Evolutionary conservation across 257 asterid species (phyloP).

Genomic region (Coffea eugenioides): DNA sequence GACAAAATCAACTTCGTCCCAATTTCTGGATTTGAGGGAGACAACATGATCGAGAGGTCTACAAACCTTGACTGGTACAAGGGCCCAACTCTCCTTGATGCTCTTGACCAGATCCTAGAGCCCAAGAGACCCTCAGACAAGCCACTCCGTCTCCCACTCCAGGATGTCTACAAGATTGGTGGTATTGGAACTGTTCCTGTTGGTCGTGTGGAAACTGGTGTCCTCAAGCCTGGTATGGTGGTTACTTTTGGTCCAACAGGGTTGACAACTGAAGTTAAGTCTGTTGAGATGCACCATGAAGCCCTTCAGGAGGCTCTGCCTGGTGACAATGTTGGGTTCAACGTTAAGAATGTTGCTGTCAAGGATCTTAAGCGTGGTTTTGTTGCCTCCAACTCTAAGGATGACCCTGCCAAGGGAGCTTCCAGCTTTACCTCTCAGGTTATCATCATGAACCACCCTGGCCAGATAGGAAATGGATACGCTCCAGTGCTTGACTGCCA

Average conservation of each 20-base stretch:
- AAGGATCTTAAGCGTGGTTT: slow-evolving; percentile 83
- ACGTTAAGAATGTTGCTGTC: slow-evolving; percentile 78
- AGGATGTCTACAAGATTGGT: slow-evolving; percentile 85
- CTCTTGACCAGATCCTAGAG: slow-evolving; percentile 56
- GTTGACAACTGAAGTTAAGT: slow-evolving; percentile 76
- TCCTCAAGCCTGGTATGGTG: slow-evolving; percentile 64
- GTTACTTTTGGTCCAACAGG: slow-evolving; percentile 77
- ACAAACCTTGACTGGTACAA: slow-evolving; percentile 83
- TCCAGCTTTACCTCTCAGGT: slow-evolving; percentile 68
- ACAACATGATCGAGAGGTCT: slow-evolving; percentile 74
- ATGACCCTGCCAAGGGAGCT: slow-evolving; percentile 75
- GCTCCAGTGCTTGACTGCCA: slow-evolving; percentile 74
- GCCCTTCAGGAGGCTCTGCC: slow-evolving; percentile 74
- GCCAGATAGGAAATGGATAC: slow-evolving; percentile 69
- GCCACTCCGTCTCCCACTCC: slow-evolving; percentile 86
- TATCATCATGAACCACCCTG: slow-evolving; percentile 81
- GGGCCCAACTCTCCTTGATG: slow-evolving; percentile 85
- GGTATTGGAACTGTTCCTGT: slow-evolving; percentile 88
- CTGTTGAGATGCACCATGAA: slow-evolving; percentile 85
- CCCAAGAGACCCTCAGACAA: slow-evolving; percentile 88
- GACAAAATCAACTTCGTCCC: slow-evolving; percentile 70
- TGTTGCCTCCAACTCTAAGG: slow-evolving; percentile 82
- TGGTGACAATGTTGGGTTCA: slow-evolving; percentile 83
- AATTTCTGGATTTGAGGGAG: slow-evolving; percentile 71
- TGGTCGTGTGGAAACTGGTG: slow-evolving; percentile 72